Evolutionary conservation across 2,329 filamentous ascomycete genomes (phyloP), one percentile per base, ranked within the genome.

Genomic region (Xylaria arbuscula): DNA sequence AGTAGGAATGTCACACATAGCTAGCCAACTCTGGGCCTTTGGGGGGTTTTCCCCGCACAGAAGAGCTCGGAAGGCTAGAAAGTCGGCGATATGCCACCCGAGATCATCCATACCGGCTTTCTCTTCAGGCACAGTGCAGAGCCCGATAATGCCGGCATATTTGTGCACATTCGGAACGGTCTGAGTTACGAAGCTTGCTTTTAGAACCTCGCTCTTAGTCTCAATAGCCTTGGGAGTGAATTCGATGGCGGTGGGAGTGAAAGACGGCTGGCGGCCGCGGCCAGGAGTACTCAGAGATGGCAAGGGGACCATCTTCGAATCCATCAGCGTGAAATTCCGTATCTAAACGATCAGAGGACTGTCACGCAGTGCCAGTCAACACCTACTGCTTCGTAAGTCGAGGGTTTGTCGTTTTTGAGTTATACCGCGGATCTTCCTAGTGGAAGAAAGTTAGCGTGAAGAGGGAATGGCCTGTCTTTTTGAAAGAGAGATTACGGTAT

Each of bases 51-150:
- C 55, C 15, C 69, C 69, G 32, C 68, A 66, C n/a, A 78, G 62
- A 9, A 79, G 72, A 0, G 73, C 59, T 66, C 73, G 77, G 62
- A 75, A 76, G 7, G 76, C 76, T 1, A 79, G 59, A 59, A 77
- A 78, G 57, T 77, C 74, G 13, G 73, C 54, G 28, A 79, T 62
- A 48, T 78, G 75, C 73, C 74, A 77, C 17, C 76, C 77, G 8
- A 76, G 67, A 38, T 77, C 71, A 22, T 75, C 56, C 34, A 68
- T 72, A 34, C 66, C 73, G 13, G 74, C 72, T 48, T 69, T 68
- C 0, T 72, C 66, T 6, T 60, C n/a, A 7, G 77, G 71, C 0
- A 79, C 73, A 17, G 76, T 66, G 40, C 77, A 78, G 15, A 79
- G 63, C 11, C 67, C 76, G 42, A 78, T 38, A 8, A 79, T 48